Percentiles rank a stretch among this genome's conserved stretches.
These are phyloP conservation scores for Usnea hakonensis DNA, from an alignment of 495 filamentous ascomycete genomes.

Conservation along the genomic window DNA sequence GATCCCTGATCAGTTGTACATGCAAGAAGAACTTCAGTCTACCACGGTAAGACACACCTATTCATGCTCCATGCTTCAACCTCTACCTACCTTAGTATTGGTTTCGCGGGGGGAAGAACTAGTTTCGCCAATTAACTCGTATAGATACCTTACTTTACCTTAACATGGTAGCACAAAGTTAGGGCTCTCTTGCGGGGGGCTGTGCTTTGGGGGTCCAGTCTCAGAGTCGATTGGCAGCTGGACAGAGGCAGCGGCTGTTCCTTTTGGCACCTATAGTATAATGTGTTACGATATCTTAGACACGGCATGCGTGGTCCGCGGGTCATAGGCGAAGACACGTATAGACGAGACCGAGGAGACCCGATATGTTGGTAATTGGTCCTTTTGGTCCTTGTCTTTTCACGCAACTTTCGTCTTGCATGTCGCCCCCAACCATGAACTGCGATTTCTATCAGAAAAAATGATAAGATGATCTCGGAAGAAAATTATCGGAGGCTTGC, in stretches of 20 bases:
- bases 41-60: no score
- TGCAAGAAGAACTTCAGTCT: no score
- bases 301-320: not conserved
- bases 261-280: not conserved
- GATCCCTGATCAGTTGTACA: no score
- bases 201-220: not conserved
- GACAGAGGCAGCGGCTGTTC: not conserved
- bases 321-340: not conserved
- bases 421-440: not conserved
- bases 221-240: no score
- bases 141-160: no score
- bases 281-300: conserved; percentile 1
- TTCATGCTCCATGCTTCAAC: no score
- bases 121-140: no score
- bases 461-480: not conserved
- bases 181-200: not conserved
- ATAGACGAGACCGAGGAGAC: not conserved
- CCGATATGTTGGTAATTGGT: not conserved
- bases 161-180: no score
- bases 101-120: no score
- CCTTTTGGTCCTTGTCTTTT: not conserved
- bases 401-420: not conserved
- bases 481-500: no score
- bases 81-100: no score
- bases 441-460: no score